Conservation (phyloP, 768 basidiomycete species). For the Phlebiopsis flavidoalba region DNA sequence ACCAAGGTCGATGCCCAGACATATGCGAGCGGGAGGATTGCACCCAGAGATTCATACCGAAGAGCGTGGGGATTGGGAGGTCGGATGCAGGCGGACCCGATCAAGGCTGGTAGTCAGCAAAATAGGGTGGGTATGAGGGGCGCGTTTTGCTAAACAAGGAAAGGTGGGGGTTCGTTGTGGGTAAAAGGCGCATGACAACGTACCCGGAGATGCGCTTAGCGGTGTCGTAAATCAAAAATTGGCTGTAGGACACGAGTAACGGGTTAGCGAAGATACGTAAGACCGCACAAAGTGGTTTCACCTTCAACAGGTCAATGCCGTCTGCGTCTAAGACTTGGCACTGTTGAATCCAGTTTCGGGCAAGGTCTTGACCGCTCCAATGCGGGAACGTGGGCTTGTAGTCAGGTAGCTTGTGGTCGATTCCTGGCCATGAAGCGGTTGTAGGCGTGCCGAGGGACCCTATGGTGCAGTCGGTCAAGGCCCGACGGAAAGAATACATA, state of each 20-base stretch:
- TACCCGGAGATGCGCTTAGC: constrained; percentile 91
- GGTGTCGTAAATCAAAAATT: constrained; percentile 73
- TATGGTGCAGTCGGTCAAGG: constrained; percentile 25
- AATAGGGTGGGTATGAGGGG: constrained; percentile 45
- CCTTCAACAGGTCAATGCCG: constrained; percentile 80
- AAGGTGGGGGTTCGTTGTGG: neutral
- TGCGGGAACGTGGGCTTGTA: constrained; percentile 97
- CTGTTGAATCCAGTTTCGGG: constrained; percentile 45
- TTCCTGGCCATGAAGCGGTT: constrained; percentile 90
- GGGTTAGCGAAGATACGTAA: neutral
- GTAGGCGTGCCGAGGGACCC: constrained; percentile 92
- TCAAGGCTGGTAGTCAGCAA: constrained; percentile 39
- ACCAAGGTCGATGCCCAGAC: neutral
- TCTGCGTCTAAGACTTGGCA: constrained; percentile 59
- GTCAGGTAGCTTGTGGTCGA: constrained; percentile 75
- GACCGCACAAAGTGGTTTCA: constrained; percentile 21
- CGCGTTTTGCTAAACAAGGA: constrained; percentile 47
- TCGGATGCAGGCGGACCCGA: neutral
- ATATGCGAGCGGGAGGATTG: neutral
- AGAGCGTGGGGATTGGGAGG: neutral
- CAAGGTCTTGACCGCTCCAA: constrained; percentile 79
- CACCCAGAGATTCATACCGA: no score
- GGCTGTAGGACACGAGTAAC: constrained; percentile 12
- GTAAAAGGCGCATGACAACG: constrained; percentile 19
- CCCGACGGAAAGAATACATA: neutral